These are phyloP conservation scores for Starmerella bombi DNA, from an alignment of 805 yeast species.

Conservation along the genomic window DNA sequence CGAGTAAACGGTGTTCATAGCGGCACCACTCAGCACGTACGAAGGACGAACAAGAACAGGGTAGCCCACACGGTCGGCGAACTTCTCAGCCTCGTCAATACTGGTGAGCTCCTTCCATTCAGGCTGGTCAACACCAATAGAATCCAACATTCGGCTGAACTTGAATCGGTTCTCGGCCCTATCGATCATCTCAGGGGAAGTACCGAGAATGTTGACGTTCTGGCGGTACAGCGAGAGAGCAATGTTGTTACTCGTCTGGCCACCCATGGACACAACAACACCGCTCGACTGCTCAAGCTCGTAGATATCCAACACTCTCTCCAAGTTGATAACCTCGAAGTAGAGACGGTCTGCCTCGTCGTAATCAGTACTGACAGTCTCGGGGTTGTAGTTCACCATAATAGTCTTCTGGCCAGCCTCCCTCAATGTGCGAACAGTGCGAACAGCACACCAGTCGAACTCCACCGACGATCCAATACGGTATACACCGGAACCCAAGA, in stretches of 20 bases:
- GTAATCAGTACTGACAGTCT: conserved; percentile 96
- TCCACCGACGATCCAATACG: conserved; percentile 98
- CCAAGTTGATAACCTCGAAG: conserved; percentile 88
- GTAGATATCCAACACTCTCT: conserved; percentile 87
- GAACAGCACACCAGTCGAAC: conserved; percentile 98
- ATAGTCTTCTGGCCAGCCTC: conserved; percentile 77
- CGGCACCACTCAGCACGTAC: conserved; percentile 94
- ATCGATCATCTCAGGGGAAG: conserved; percentile 97
- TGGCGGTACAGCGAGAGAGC: conserved; percentile 87
- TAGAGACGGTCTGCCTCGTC: conserved; percentile 96
- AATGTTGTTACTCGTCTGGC: conserved; percentile 94
- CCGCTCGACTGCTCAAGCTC: conserved; percentile 83
- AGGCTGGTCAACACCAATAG: conserved; percentile 95
- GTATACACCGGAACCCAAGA: conserved; percentile 95
- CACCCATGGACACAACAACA: conserved; percentile 96
- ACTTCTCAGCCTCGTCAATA: conserved; percentile 77
- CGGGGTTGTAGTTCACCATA: conserved; percentile 97
- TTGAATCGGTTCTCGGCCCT: conserved; percentile 96
- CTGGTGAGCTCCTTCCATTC: conserved; percentile 98
- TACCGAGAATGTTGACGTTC: conserved; percentile 88
- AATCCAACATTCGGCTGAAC: conserved; percentile 93
- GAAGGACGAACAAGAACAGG: conserved; percentile 98
- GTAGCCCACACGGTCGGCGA: conserved; percentile 80
- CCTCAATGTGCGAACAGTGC: conserved; percentile 88
- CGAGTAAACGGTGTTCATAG: conserved; percentile 84